A percentile compares a stretch with the other conserved stretches of the same genome.
Conservation (phyloP, 2,329 filamentous ascomycete species). For the Gyromitra esculenta region DNA sequence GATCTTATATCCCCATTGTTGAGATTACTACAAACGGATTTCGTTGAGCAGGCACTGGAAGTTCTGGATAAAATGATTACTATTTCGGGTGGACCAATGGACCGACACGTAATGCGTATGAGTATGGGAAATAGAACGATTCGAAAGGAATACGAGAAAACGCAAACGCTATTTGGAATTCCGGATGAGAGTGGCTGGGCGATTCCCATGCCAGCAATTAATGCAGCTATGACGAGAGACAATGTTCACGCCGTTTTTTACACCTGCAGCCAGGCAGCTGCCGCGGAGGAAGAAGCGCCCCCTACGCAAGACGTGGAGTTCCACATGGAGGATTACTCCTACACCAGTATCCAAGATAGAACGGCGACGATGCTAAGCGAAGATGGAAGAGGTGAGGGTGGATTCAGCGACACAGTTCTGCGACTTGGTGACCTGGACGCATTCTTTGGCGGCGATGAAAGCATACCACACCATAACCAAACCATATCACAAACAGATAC, state of each 20-base stretch:
- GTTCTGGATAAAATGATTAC: slow-evolving; percentile 96
- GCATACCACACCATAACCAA: slow-evolving; percentile 59
- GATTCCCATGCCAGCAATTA: slow-evolving; percentile 88
- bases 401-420: slow-evolving; percentile 80
- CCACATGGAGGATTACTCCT: slow-evolving; percentile 85
- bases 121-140: slow-evolving; percentile 93
- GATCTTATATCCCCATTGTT: slow-evolving; percentile 94
- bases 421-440: slow-evolving; percentile 67
- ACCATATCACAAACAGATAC: slow-evolving; percentile 49
- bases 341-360: slow-evolving; percentile 68
- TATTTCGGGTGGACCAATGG: slow-evolving; percentile 89
- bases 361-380: slow-evolving; percentile 95
- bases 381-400: slow-evolving; percentile 74
- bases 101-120: slow-evolving; percentile 95
- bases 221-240: slow-evolving; percentile 83
- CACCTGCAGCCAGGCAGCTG: slow-evolving; percentile 78
- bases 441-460: slow-evolving; percentile 64
- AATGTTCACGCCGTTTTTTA: slow-evolving; percentile 98
- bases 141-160: slow-evolving; percentile 93
- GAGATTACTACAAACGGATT: slow-evolving; percentile 88
- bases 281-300: slow-evolving; percentile 68
- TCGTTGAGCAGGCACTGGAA: slow-evolving; percentile 88
- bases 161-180: slow-evolving; percentile 94
- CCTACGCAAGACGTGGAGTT: slow-evolving; percentile 91
- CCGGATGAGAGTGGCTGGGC: slow-evolving; percentile 97